These are phyloP conservation scores for Coprinopsis strossmayeri DNA, from an alignment of 768 basidiomycete species.

Conservation along the genomic window DNA sequence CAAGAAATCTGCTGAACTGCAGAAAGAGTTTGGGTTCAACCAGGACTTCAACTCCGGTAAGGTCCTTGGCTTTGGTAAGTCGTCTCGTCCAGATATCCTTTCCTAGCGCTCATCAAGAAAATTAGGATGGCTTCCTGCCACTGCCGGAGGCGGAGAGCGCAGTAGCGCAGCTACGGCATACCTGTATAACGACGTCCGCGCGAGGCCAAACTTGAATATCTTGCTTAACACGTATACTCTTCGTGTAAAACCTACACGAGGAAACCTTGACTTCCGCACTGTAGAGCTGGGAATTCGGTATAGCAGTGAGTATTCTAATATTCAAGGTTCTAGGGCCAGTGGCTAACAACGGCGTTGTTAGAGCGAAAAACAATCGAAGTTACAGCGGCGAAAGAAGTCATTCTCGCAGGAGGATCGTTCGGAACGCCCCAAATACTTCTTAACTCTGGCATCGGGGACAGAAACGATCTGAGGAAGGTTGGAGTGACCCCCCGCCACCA, in stretches of 20 bases:
- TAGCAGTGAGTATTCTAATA: not conserved
- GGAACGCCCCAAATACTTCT: slow-evolving; percentile 13
- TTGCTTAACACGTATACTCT: slow-evolving; percentile 23
- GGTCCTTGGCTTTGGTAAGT: slow-evolving; percentile 25
- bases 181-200: slow-evolving; percentile 17
- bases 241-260: slow-evolving; percentile 9
- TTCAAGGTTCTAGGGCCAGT: too few species aligned
- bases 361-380: not conserved
- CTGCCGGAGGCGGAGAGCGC: slow-evolving; percentile 20
- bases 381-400: slow-evolving; percentile 10
- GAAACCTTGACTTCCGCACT: not conserved
- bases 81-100: too few species aligned
- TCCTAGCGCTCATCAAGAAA: too few species aligned
- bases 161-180: slow-evolving; percentile 27
- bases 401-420: slow-evolving; percentile 13
- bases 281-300: not conserved
- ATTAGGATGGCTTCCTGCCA: slow-evolving; percentile 19
- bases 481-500: slow-evolving; percentile 20
- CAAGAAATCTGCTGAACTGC: slow-evolving; percentile 19
- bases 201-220: slow-evolving; percentile 24
- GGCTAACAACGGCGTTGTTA: too few species aligned
- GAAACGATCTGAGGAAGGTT: slow-evolving; percentile 8
- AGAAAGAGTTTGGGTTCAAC: slow-evolving; percentile 20
- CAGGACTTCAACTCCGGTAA: slow-evolving; percentile 23
- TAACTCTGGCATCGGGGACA: slow-evolving; percentile 15